Evolutionary conservation across 257 asterid genomes (phyloP).

Genomic region (Solanum commersonii): DNA sequence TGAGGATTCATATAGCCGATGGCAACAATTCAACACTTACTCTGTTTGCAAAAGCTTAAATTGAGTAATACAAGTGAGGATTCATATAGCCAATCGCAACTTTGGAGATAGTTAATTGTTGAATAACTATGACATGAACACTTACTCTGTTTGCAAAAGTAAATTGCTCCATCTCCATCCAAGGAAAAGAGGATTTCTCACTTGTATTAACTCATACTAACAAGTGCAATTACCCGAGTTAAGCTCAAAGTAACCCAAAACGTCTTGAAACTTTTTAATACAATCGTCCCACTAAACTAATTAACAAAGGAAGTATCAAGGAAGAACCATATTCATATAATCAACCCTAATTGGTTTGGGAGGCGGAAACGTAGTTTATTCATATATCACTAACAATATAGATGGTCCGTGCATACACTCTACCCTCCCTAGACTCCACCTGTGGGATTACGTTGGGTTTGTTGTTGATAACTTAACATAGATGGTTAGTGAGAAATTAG

Average conservation of each 20-base stretch:
- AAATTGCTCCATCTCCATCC: not conserved
- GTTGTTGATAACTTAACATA: not conserved
- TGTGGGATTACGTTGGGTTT: not conserved
- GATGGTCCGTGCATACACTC: not conserved
- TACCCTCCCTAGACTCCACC: not conserved
- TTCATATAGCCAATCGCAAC: too few relatives aligned
- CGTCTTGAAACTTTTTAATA: not conserved
- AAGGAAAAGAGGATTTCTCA: not conserved
- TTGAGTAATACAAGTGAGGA: too few relatives aligned
- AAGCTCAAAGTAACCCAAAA: not conserved
- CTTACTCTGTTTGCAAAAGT: not conserved
- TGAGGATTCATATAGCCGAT: not conserved
- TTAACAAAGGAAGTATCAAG: not conserved
- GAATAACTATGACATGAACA: too few relatives aligned
- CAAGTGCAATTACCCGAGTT: not conserved
- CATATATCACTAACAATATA: not conserved
- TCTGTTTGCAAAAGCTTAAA: not conserved
- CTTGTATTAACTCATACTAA: not conserved
- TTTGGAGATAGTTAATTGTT: too few relatives aligned
- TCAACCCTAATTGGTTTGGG: not conserved
- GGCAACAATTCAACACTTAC: not conserved
- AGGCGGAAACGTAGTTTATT: not conserved
- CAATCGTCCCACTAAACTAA: not conserved
- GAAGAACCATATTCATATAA: not conserved
- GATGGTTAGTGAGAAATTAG: slow-evolving; percentile 2